These are phyloP conservation scores for Tuber brumale DNA, from an alignment of 495 filamentous ascomycete genomes.

Conservation along the genomic window DNA sequence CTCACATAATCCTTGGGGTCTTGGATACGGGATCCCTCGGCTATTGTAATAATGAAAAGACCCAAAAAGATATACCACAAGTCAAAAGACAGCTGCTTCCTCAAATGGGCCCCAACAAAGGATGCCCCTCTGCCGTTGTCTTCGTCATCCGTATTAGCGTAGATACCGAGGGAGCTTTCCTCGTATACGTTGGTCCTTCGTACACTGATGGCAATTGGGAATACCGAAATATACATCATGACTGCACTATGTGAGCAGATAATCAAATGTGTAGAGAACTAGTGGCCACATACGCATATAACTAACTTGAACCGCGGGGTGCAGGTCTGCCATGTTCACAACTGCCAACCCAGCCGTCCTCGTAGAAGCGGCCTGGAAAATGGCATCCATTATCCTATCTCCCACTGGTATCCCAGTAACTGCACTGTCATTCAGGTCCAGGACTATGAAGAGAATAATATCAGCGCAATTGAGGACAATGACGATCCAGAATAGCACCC, in stretches of 20 bases:
- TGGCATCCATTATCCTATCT: conserved; percentile 51
- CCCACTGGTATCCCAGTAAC: conserved; percentile 46
- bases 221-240: conserved; percentile 66
- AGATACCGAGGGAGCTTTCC: conserved; percentile 65
- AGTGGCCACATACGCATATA: conserved; percentile 46
- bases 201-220: conserved; percentile 58
- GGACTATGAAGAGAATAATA: conserved; percentile 55
- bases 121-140: conserved; percentile 43
- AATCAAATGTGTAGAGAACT: not conserved
- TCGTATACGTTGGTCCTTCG: conserved; percentile 70
- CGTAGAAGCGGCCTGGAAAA: conserved; percentile 57
- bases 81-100: conserved; percentile 58
- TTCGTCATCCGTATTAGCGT: conserved; percentile 45
- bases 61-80: conserved; percentile 61
- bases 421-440: conserved; percentile 50
- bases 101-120: conserved; percentile 54
- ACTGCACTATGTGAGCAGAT: conserved; percentile 43
- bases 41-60: conserved; percentile 55
- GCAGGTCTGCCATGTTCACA: conserved; percentile 53
- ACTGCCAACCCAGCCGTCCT: conserved; percentile 56
- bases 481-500: conserved; percentile 57
- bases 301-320: conserved; percentile 57
- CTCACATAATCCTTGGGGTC: conserved; percentile 47
- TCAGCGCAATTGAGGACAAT: conserved; percentile 54
- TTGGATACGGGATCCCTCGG: conserved; percentile 50